Base-by-base conservation (phyloP, 192 early-diverging fungal genomes). In the Entophlyctis helioformis region DNA sequence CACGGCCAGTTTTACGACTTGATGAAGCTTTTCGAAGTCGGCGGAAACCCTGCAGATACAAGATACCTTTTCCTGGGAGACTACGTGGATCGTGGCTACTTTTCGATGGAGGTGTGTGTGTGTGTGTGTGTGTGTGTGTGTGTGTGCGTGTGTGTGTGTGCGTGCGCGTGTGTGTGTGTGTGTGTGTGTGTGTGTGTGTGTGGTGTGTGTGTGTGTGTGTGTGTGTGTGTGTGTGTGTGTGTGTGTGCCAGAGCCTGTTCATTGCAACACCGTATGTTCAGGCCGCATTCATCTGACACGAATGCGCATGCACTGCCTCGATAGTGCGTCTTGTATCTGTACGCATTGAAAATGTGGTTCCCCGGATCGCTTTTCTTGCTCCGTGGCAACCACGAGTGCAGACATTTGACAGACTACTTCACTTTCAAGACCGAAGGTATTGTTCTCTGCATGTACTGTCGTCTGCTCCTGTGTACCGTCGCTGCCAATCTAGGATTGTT, bases 1-100 rank as follows among this genome's bases (percentile, higher is more conserved):
- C 93, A 97, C 60, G 93, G 93, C n/a, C 93, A 97, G 54, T 97
- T 82, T 56, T 97, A 82, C 59, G 93, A 97, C 63, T 63, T 97
- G 55, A 86, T 97, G 87, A 95, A 97, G 62, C 75, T 97, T 22
- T 91, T 97, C 68, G 91, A 95, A 56, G 90, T 97, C 7, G 93
- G 93, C 32, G 94, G 93, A 36, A 82, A 89, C 59, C 91, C 91
- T 15, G 83, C 80, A 1, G 80, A 74, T 24, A 96, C 93, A 2
- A 69, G 84, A 22, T 96, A 96, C 54, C 71, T 96, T 19, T 96
- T 96, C 47, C 57, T 96, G 46, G 93, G 93, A 25, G 93, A 96
- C 59, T 96, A 94, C 63, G 93, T 97, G 5, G 93, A 94, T 59
- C 72, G 93, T 52, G 93, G 93, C 16, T 97, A 97, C 57, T 97